A percentile compares a stretch with the other conserved stretches of the same genome.
phyloP scores from a whole-genome alignment of 768 basidiomycete species.

The Paxillus rubicundulus region DNA sequence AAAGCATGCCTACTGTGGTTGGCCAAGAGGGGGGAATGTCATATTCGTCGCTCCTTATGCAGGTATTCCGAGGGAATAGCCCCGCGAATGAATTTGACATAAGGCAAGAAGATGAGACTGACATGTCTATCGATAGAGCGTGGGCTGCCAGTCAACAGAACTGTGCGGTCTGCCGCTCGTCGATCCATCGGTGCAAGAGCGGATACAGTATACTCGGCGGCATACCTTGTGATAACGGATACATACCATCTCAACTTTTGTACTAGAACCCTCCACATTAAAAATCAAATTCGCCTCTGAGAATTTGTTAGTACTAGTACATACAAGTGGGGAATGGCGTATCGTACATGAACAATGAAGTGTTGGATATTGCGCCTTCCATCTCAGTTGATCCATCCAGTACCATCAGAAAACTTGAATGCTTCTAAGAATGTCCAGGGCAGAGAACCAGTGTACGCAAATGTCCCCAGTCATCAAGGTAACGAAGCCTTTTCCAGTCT shows the following conservation, averaged over 20 bases:
- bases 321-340: background rate
- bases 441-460: background rate
- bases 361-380: conserved; percentile 11
- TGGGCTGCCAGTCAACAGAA: conserved; percentile 1
- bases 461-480: conserved; percentile 7
- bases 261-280: background rate
- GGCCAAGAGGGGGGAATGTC: conserved; percentile 4
- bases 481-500: conserved; percentile 36
- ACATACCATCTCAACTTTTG: background rate
- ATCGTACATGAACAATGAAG: conserved; percentile 10
- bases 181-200: conserved; percentile 12
- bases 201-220: conserved; percentile 3
- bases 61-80: conserved; percentile 6
- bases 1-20: background rate
- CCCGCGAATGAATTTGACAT: background rate
- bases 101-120: background rate
- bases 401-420: background rate
- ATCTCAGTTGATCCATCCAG: background rate
- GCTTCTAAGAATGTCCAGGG: background rate
- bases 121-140: conserved; percentile 6
- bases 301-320: background rate
- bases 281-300: no score
- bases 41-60: conserved; percentile 8
- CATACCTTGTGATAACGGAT: background rate
- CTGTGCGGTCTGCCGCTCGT: background rate